Evolutionary conservation across 306 rosid genomes (phyloP).

Genomic region (Fragaria iinumae): DNA sequence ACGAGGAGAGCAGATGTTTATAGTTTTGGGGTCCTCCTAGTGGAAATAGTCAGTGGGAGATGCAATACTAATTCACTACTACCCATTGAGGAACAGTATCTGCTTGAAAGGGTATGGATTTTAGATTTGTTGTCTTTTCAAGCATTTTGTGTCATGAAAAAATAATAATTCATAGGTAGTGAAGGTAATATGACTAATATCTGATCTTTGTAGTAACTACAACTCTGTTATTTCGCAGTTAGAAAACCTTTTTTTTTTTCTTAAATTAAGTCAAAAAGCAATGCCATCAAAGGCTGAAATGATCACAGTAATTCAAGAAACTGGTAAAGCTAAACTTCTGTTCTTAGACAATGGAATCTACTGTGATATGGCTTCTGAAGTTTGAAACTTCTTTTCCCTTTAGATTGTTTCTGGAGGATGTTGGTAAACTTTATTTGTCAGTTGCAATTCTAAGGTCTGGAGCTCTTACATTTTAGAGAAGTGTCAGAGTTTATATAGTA

Average conservation of each 20-base stretch:
- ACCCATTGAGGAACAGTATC: conserved; percentile 68
- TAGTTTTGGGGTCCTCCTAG: conserved; percentile 86
- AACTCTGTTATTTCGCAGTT: neutral
- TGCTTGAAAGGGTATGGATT: conserved; percentile 78
- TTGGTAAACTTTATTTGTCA: neutral
- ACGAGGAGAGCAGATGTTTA: conserved; percentile 86
- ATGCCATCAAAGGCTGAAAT: neutral
- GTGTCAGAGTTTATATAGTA: neutral
- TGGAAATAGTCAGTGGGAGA: conserved; percentile 88
- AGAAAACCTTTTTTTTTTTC: neutral
- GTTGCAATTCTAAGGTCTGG: neutral
- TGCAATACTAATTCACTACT: conserved; percentile 67
- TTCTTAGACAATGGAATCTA: neutral
- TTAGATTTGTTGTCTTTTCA: conserved; percentile 9
- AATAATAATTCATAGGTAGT: neutral
- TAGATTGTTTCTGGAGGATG: neutral
- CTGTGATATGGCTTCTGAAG: neutral
- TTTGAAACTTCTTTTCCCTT: neutral
- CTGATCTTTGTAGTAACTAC: neutral
- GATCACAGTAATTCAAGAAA: neutral
- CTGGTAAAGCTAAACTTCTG: neutral
- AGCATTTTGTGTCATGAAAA: conserved; percentile 3
- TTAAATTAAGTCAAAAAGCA: neutral
- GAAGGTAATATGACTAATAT: neutral
- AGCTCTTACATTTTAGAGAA: neutral